Conservation (phyloP, 495 filamentous ascomycete species). For the Aspergillus coremiiformis region DNA sequence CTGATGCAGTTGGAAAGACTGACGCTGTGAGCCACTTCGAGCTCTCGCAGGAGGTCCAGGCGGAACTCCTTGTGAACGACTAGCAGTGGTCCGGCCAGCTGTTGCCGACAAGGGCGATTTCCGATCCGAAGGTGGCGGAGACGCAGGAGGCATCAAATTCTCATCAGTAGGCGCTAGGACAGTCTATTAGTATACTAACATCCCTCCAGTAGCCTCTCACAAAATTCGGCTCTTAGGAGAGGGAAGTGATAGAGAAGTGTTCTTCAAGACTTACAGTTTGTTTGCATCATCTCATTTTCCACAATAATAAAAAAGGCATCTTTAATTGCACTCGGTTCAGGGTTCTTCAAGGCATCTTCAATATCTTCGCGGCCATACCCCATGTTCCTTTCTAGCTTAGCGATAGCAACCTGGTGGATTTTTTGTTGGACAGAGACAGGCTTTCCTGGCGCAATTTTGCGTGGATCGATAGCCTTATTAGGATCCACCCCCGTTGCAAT, state of each 20-base stretch:
- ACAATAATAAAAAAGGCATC: constrained; percentile 97
- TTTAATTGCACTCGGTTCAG: constrained; percentile 95
- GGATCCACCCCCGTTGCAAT: constrained; percentile 86
- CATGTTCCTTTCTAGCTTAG: constrained; percentile 95
- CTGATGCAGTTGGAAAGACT: constrained; percentile 20
- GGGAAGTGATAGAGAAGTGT: background rate
- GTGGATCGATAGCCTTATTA: constrained; percentile 77
- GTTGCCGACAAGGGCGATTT: constrained; percentile 13
- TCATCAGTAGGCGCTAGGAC: constrained; percentile 38
- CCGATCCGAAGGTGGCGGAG: constrained; percentile 19
- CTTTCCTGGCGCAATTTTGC: constrained; percentile 68
- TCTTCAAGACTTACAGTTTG: constrained; percentile 56
- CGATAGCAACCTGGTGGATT: constrained; percentile 82
- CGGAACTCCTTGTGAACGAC: constrained; percentile 17
- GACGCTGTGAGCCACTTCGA: constrained; percentile 25
- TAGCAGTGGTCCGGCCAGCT: constrained; percentile 17
- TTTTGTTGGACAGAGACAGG: constrained; percentile 73
- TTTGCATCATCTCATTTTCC: constrained; percentile 96
- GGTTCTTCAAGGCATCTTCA: constrained; percentile 79
- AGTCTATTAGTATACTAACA: constrained; percentile 10
- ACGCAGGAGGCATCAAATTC: constrained; percentile 26
- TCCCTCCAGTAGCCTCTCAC: background rate
- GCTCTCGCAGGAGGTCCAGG: constrained; percentile 12
- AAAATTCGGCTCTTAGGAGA: background rate
- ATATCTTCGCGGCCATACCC: constrained; percentile 94